phyloP scores from a whole-genome alignment of 2,329 filamentous ascomycete species.

The Xylariaceae sp. region DNA sequence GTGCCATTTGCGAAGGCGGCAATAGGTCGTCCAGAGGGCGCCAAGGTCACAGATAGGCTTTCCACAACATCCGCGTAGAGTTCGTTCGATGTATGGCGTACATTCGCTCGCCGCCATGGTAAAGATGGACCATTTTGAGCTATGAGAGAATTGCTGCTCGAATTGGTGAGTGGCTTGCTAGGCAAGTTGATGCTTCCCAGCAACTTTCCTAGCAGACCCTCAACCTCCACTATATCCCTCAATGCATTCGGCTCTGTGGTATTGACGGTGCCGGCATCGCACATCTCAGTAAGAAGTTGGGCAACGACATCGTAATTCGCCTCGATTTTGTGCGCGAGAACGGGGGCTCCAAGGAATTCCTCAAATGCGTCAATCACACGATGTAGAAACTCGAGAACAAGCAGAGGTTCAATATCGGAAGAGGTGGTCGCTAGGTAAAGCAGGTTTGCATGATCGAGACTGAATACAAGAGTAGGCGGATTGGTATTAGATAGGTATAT shows the following conservation, averaged over 20 bases:
- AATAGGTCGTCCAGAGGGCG: constrained; percentile 82
- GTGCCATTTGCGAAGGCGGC: constrained; percentile 85
- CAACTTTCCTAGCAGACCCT: constrained; percentile 83
- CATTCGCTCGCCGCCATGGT: constrained; percentile 87
- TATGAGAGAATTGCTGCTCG: constrained; percentile 38
- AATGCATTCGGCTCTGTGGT: constrained; percentile 92
- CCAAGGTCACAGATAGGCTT: constrained; percentile 78
- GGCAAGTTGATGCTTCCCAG: constrained; percentile 82
- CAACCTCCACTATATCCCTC: constrained; percentile 85
- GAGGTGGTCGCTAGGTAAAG: constrained; percentile 82
- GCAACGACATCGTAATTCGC: constrained; percentile 88
- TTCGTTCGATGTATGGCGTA: constrained; percentile 94
- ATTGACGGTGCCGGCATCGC: constrained; percentile 81
- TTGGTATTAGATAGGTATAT: constrained; percentile 77
- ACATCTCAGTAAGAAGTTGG: constrained; percentile 92
- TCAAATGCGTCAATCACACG: constrained; percentile 87
- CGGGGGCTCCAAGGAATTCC: constrained; percentile 84
- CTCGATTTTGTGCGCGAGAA: constrained; percentile 83
- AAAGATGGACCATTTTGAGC: constrained; percentile 51
- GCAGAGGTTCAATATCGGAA: constrained; percentile 78
- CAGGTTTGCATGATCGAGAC: constrained; percentile 78
- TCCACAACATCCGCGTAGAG: constrained; percentile 95
- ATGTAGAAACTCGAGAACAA: constrained; percentile 91
- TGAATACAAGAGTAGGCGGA: constrained; percentile 85
- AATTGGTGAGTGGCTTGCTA: constrained; percentile 43